Conservation (phyloP, 495 filamentous ascomycete genomes). For the Penicillium atrosanguineum region DNA sequence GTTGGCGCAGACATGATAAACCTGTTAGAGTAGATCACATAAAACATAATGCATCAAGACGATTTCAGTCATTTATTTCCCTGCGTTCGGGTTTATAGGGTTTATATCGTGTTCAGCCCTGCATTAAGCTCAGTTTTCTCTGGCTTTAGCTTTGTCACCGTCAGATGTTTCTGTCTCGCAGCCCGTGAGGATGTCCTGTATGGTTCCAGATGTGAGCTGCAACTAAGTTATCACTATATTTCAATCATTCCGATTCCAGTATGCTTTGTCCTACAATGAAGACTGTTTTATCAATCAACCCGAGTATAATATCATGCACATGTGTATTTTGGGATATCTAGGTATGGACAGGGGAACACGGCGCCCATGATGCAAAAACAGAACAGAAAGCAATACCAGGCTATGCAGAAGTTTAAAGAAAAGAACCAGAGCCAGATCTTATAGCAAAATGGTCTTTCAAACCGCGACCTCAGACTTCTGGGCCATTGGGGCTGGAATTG, state of each 20-base stretch:
- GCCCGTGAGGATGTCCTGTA: too few relatives aligned
- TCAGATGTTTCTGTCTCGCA: background rate
- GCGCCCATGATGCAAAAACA: slow-evolving; percentile 14
- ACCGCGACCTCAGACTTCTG: slow-evolving; percentile 28
- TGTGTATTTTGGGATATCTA: slow-evolving; percentile 20
- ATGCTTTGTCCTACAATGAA: background rate
- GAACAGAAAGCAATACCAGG: slow-evolving; percentile 16
- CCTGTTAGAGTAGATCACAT: slow-evolving; percentile 9
- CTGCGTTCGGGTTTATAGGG: background rate
- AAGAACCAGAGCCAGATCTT: background rate
- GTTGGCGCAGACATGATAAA: slow-evolving; percentile 1
- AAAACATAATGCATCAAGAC: background rate
- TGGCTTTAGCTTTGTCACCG: background rate
- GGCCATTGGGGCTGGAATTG: slow-evolving; percentile 19
- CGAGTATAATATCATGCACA: slow-evolving; percentile 8
- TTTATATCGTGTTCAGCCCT: background rate
- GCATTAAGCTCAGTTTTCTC: background rate
- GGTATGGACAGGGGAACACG: slow-evolving; percentile 6
- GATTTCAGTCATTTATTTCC: background rate
- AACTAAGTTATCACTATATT: too few relatives aligned
- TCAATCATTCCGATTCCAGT: too few relatives aligned
- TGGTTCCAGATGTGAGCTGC: too few relatives aligned
- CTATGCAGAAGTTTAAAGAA: slow-evolving; percentile 22
- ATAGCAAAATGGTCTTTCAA: slow-evolving; percentile 6
- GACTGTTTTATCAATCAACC: background rate